Evolutionary conservation across 148 eudicot genomes (phyloP).

Genomic region (Vaccinium darrowii): DNA sequence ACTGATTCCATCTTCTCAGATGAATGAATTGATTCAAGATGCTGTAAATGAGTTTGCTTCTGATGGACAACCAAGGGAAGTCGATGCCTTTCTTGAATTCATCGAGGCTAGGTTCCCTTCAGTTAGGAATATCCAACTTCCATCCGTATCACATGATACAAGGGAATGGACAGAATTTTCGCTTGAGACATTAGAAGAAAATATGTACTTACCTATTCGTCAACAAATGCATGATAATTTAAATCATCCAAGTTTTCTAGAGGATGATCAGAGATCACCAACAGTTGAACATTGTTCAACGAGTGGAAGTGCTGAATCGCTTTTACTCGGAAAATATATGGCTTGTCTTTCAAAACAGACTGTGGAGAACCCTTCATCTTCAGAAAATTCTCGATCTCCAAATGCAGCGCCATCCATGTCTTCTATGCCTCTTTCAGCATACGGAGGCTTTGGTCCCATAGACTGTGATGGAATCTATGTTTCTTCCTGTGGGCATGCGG

Average conservation of each 20-base stretch:
- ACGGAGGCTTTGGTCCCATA: constrained; percentile 62
- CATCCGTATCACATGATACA: constrained; percentile 32
- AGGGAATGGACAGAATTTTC: constrained; percentile 42
- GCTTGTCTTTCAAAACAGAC: constrained; percentile 59
- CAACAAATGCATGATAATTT: constrained; percentile 29
- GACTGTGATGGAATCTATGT: constrained; percentile 84
- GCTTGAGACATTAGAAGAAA: constrained; percentile 65
- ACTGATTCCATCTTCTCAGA: constrained; percentile 41
- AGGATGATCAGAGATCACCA: constrained; percentile 26
- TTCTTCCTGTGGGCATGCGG: constrained; percentile 99
- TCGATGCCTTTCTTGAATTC: constrained; percentile 63
- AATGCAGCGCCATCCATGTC: constrained; percentile 36
- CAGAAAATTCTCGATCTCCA: constrained; percentile 35
- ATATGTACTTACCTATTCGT: constrained; percentile 49
- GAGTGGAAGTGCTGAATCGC: constrained; percentile 30
- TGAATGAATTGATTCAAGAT: constrained; percentile 50
- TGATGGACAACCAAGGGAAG: constrained; percentile 60
- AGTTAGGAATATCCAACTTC: constrained; percentile 40
- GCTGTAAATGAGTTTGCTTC: constrained; percentile 66
- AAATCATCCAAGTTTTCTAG: constrained; percentile 26
- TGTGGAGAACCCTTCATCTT: constrained; percentile 42
- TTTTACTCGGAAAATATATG: constrained; percentile 76
- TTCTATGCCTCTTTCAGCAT: constrained; percentile 28
- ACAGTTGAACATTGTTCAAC: constrained; percentile 22
- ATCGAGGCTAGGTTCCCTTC: constrained; percentile 58